phyloP scores from a whole-genome alignment of 2,329 filamentous ascomycete species.

The Zelopaecilomyces penicillatus region DNA sequence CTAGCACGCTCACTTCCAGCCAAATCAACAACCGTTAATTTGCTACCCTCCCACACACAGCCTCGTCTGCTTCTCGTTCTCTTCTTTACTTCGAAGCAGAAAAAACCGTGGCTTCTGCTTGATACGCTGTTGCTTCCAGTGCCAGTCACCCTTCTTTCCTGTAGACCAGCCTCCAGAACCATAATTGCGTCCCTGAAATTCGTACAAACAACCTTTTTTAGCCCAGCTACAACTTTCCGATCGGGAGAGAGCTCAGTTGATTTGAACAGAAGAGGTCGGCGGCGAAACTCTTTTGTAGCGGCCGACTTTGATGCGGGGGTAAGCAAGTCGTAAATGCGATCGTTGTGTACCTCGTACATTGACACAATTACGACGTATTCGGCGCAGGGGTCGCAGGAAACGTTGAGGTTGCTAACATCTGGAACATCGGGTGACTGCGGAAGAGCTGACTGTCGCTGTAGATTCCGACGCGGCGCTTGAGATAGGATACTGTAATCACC shows the following conservation, averaged over 20 bases:
- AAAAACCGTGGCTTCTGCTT: constrained; percentile 91
- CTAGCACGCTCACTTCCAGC: constrained; percentile 89
- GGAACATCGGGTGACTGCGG: constrained; percentile 66
- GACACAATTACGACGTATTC: constrained; percentile 87
- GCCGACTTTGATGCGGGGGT: constrained; percentile 52
- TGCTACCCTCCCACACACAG: constrained; percentile 63
- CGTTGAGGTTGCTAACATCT: constrained; percentile 60
- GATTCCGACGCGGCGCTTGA: constrained; percentile 50
- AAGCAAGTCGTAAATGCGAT: constrained; percentile 90
- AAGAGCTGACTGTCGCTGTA: constrained; percentile 46
- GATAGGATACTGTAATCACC: constrained; percentile 37
- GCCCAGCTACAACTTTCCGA: constrained; percentile 85
- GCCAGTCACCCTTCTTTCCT: constrained; percentile 78
- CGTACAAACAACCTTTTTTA: constrained; percentile 82
- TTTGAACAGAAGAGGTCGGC: constrained; percentile 86
- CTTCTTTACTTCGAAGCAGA: constrained; percentile 92
- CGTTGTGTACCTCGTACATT: constrained; percentile 99
- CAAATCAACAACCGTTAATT: constrained; percentile 81
- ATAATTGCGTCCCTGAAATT: constrained; percentile 77
- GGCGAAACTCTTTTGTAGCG: constrained; percentile 59
- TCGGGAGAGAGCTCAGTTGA: constrained; percentile 80
- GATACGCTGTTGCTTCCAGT: constrained; percentile 91
- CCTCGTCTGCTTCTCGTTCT: constrained; percentile 39
- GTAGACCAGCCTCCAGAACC: constrained; percentile 81
- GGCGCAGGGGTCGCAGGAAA: constrained; percentile 51